These are phyloP conservation scores for Aristolochia contorta DNA, from an alignment of 164 flowering plant genomes.

Conservation along the genomic window DNA sequence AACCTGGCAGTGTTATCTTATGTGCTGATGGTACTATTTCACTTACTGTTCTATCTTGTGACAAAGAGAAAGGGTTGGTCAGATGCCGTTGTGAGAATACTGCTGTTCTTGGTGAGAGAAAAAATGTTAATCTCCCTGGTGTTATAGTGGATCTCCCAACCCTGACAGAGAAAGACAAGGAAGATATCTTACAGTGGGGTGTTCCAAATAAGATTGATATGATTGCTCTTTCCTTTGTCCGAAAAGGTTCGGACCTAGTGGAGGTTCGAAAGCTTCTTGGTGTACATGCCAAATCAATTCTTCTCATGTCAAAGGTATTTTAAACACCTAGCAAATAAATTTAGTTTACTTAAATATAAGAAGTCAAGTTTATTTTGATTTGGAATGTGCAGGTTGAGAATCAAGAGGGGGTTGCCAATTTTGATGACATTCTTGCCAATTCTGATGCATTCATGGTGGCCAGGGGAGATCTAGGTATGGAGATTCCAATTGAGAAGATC, in stretches of 20 bases:
- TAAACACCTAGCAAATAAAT: neutral
- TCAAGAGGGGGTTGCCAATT: constrained; percentile 90
- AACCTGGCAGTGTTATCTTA: constrained; percentile 54
- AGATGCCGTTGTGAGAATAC: constrained; percentile 79
- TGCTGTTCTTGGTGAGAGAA: constrained; percentile 80
- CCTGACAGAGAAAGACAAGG: constrained; percentile 79
- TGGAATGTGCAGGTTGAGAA: constrained; percentile 55
- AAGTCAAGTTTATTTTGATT: neutral
- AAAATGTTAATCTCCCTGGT: constrained; percentile 82
- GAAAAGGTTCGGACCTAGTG: constrained; percentile 42
- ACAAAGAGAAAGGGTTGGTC: constrained; percentile 47
- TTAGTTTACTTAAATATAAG: neutral
- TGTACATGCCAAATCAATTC: constrained; percentile 28
- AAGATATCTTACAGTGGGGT: constrained; percentile 38
- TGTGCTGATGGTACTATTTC: constrained; percentile 80
- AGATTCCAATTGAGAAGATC: constrained; percentile 78
- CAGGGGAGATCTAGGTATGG: constrained; percentile 86
- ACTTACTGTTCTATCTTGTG: constrained; percentile 55
- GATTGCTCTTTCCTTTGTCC: constrained; percentile 39
- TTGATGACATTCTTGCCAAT: constrained; percentile 76
- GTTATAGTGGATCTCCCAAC: constrained; percentile 87
- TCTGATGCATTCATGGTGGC: constrained; percentile 82
- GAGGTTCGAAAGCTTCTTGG: constrained; percentile 33
- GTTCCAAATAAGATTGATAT: constrained; percentile 30
- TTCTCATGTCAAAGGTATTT: constrained; percentile 50